Conservation (phyloP, 1,139 yeast species). For the Saccharomyces pastorianus region DNA sequence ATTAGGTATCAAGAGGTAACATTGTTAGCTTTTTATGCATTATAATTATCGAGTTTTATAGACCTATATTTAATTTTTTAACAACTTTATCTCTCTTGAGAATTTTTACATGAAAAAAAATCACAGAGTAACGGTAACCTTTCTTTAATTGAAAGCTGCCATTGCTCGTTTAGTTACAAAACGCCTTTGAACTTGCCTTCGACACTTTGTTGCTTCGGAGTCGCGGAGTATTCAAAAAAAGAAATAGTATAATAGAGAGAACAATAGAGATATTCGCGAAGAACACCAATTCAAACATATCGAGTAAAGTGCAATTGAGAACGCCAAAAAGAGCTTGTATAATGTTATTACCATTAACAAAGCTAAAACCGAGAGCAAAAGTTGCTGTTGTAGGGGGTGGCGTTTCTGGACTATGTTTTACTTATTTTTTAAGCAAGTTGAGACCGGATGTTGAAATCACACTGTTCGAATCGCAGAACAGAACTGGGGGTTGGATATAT, state of each 20-base stretch:
- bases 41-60: neutral
- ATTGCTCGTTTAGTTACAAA: neutral
- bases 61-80: neutral
- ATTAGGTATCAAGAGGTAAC: conserved; percentile 24
- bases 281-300: neutral
- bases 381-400: conserved; percentile 83
- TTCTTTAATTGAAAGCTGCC: neutral
- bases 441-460: conserved; percentile 66
- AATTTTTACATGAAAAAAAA: neutral
- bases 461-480: conserved; percentile 46
- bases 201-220: neutral
- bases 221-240: neutral
- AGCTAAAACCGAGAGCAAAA: conserved; percentile 32
- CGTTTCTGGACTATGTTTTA: conserved; percentile 71
- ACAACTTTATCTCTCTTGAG: neutral
- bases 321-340: neutral
- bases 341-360: conserved; percentile 6
- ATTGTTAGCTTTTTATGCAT: neutral
- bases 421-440: conserved; percentile 60
- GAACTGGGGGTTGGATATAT: conserved; percentile 76
- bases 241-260: neutral
- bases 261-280: neutral
- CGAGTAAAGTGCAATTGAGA: neutral
- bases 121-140: neutral
- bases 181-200: neutral